Base-by-base conservation (phyloP, 2,329 filamentous ascomycete genomes). In the Graphilbum ipis-grandicollis region DNA sequence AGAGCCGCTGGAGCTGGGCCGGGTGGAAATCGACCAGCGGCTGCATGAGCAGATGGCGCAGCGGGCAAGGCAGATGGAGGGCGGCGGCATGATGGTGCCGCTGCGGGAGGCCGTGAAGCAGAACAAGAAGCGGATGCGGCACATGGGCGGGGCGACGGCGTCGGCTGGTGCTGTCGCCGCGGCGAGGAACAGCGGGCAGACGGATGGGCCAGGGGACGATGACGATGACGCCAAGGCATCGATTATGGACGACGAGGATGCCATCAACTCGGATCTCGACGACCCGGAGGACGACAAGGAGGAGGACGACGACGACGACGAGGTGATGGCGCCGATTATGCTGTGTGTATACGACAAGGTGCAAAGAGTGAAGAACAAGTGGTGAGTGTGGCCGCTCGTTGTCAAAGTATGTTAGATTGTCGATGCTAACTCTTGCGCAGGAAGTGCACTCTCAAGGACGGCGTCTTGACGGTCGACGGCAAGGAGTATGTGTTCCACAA, bases 311-410 rank as follows among this genome's bases (percentile, higher is more conserved):
- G 86, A 90, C 35, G 82, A 85, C 13, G 84, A 92, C 41, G 86
- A 93, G 31, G 72, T 76, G 26, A 71, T 80, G 45, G 77, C 79
- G 1, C 81, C 93, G 48, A 86, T 92, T 53, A 96, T 98, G 82
- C 75, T 98, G 30, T 98, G 90, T 64, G 94, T 93, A 54, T 98
- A 98, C 55, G 90, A 98, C 64, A 98, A 98, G 64, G 90, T 98
- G 9, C 88, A 96, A 60, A 72, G 90, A 34, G 90, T 96, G 50
- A 98, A 98, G 75, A 98, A 96, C 63, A 98, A 90, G 72, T 90
- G 82, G 82, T 76, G 55, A 36, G 66, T 58, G 10, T 15, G n/a
- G n/a, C n/a, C n/a, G n/a, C n/a, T n/a, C n/a, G n/a, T n/a, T n/a
- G n/a, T n/a, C n/a, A n/a, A n/a, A n/a, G n/a, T n/a, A n/a, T n/a